Percentiles rank a stretch among this genome's conserved stretches.
Conservation (phyloP, 495 filamentous ascomycete species). For the Glarea lozoyensis region DNA sequence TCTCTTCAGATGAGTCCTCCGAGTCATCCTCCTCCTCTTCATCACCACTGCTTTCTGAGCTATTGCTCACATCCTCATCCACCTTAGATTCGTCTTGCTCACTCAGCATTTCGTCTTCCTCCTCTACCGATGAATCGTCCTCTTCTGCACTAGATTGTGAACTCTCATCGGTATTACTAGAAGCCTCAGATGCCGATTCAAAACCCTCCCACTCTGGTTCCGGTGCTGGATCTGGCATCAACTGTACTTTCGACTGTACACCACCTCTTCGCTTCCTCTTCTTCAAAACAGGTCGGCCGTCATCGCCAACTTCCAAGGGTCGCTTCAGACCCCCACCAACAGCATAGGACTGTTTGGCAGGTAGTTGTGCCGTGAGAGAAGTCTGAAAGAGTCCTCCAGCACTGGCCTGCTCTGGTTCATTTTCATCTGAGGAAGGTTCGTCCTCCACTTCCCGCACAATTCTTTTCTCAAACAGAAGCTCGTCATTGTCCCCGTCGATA, state of each 20-base stretch:
- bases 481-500: constrained; percentile 28
- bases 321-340: constrained; percentile 80
- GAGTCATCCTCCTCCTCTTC: constrained; percentile 16
- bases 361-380: not conserved
- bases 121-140: too few relatives aligned
- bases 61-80: constrained; percentile 12
- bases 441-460: constrained; percentile 12
- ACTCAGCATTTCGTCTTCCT: too few relatives aligned
- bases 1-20: constrained; percentile 19
- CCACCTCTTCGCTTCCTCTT: constrained; percentile 52
- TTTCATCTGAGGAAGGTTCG: constrained; percentile 11
- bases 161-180: constrained; percentile 11
- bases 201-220: constrained; percentile 57
- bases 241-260: constrained; percentile 34
- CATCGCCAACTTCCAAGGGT: constrained; percentile 67
- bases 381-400: not conserved
- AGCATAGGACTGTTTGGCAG: constrained; percentile 16
- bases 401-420: constrained; percentile 13
- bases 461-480: constrained; percentile 34
- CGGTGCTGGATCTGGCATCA: constrained; percentile 23
- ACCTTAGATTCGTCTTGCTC: constrained; percentile 3
- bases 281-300: constrained; percentile 71
- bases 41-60: not conserved
- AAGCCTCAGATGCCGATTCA: constrained; percentile 30
- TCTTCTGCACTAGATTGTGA: constrained; percentile 3